Evolutionary conservation across 495 filamentous ascomycete genomes (phyloP).

Genomic region (Trichocladium antarcticum): DNA sequence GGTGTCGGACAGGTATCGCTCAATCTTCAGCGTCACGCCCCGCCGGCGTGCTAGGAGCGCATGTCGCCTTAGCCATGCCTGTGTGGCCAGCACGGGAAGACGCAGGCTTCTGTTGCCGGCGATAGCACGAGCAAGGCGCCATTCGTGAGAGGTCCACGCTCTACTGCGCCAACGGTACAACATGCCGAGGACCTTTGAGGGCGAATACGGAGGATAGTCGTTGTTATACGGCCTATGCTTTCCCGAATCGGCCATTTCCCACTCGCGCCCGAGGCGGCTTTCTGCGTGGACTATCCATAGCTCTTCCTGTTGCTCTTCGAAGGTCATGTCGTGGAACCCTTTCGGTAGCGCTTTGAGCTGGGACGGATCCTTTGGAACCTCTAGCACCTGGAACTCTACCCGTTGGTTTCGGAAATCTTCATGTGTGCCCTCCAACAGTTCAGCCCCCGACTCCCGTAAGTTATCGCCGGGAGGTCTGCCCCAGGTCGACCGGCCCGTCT

Average conservation of each 20-base stretch:
- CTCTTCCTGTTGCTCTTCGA: slow-evolving; percentile 8
- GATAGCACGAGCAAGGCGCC: slow-evolving; percentile 9
- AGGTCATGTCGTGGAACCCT: slow-evolving; percentile 8
- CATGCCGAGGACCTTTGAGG: slow-evolving; percentile 10
- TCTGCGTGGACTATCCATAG: slow-evolving; percentile 4
- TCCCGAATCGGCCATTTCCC: not conserved
- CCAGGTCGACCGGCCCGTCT: too few species aligned
- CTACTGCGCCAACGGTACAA: slow-evolving; percentile 4
- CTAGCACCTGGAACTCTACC: not conserved
- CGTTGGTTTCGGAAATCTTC: not conserved
- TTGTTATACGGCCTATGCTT: not conserved
- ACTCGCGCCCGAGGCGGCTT: not conserved
- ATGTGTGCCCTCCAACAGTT: not conserved
- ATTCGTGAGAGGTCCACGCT: slow-evolving; percentile 4
- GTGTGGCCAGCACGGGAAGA: slow-evolving; percentile 24
- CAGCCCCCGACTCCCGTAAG: not conserved
- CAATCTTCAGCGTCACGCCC: slow-evolving; percentile 4
- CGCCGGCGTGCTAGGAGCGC: slow-evolving; percentile 3
- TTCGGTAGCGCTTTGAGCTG: slow-evolving; percentile 2
- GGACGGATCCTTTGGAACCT: not conserved
- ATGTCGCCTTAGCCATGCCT: slow-evolving; percentile 24
- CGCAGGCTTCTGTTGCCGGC: slow-evolving; percentile 17
- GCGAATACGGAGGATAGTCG: slow-evolving; percentile 9
- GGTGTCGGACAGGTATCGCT: slow-evolving; percentile 12
- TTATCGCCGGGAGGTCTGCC: too few species aligned